These are phyloP conservation scores for Tuber brumale DNA, from an alignment of 495 filamentous ascomycete genomes.

Conservation along the genomic window DNA sequence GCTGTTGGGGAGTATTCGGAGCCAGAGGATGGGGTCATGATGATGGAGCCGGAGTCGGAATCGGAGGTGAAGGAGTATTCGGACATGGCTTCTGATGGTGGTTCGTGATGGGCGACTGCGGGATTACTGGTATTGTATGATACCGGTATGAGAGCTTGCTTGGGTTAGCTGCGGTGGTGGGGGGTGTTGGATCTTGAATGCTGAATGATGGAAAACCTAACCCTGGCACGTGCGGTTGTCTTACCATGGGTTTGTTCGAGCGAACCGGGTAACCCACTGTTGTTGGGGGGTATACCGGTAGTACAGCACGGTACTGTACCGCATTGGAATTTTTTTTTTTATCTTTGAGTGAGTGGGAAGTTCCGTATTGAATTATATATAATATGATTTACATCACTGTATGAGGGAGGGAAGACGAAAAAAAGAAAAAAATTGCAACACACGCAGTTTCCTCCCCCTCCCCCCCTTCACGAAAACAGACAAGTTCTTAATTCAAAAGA, in stretches of 20 bases:
- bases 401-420: background rate
- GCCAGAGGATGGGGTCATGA: slow-evolving; percentile 15
- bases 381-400: background rate
- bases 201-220: background rate
- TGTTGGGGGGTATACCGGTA: background rate
- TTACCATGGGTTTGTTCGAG: background rate
- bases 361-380: background rate
- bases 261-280: background rate
- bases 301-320: too few relatives aligned
- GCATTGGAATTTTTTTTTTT: background rate
- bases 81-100: slow-evolving; percentile 16
- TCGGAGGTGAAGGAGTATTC: slow-evolving; percentile 29
- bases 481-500: background rate
- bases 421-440: background rate
- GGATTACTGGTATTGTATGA: background rate
- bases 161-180: background rate
- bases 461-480: background rate
- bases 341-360: background rate
- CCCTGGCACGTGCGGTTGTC: background rate
- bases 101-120: background rate
- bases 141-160: background rate
- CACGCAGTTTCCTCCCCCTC: background rate
- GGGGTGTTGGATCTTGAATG: background rate
- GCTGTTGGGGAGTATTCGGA: slow-evolving; percentile 27
- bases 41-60: slow-evolving; percentile 17